phyloP scores from a whole-genome alignment of 208 protist genomes.

The Acanthamoeba healyi region DNA sequence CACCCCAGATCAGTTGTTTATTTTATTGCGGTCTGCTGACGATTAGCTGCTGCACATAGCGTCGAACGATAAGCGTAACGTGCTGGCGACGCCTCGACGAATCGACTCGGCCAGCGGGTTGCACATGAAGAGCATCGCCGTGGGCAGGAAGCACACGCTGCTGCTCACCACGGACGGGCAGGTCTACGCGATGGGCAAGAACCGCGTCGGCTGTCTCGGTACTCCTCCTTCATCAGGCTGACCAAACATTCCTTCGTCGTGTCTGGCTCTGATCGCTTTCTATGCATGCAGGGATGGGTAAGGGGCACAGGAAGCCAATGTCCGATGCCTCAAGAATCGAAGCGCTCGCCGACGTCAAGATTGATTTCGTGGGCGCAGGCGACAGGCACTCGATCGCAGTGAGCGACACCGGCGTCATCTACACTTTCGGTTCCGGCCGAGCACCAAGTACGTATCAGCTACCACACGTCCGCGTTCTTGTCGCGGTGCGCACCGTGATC shows the following conservation, averaged over 20 bases:
- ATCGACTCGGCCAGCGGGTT: neutral
- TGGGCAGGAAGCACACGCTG: constrained; percentile 41
- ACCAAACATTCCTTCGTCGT: too few species aligned
- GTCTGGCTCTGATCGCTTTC: neutral
- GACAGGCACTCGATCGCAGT: constrained; percentile 3
- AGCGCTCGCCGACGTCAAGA: neutral
- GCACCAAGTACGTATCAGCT: neutral
- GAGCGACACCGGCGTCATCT: neutral
- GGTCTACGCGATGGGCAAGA: constrained; percentile 52
- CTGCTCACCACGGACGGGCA: constrained; percentile 22
- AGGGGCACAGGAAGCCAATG: constrained; percentile 6
- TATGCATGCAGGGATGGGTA: neutral
- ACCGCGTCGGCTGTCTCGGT: neutral
- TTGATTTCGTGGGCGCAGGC: neutral
- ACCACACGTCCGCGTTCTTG: neutral
- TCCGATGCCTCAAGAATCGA: neutral
- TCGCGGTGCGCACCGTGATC: neutral
- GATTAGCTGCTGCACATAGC: neutral
- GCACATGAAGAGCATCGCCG: neutral
- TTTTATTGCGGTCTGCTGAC: neutral
- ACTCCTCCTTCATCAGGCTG: neutral
- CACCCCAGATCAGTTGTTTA: neutral
- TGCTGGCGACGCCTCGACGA: neutral
- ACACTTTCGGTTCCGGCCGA: neutral
- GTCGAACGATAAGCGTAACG: neutral